Base-by-base conservation (phyloP, 139 green algal genomes). In the Coelastrella sp. region DNA sequence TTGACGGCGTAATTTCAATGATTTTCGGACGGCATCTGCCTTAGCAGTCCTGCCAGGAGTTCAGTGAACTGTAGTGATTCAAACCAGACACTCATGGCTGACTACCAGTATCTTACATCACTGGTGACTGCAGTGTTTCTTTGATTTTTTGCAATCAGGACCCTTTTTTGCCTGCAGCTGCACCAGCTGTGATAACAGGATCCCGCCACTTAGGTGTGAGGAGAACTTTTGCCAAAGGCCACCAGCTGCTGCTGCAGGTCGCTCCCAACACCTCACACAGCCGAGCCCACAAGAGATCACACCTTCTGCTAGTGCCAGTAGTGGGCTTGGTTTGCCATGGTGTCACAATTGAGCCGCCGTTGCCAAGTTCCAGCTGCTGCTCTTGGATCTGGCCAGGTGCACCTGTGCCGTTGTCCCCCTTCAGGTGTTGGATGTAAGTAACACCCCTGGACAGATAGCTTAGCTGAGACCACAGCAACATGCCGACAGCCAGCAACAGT, bases 381-480 rank as follows among this genome's bases (percentile, higher is more conserved):
- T 27, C 8, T 65, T 22, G 8, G 22, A 60, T 20, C 7, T 56
- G n/a, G 8, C 81, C 81, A 8, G 56, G 17, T 59, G 76, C 35
- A 72, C 63, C 63, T 72, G 12, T 17, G 20, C 74, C 24, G 19
- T 19, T 35, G 3, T 61, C 6, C 22, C 57, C 75, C 65, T 75
- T 85, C 3, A 91, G 78, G n/a, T 70, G 15, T 17, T 86, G 56
- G 1, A 91, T 49, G 20, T 91, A 91, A 14, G 78, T 82, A 17
- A 82, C 65, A 11, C 87, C 87, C 27, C 19, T 25, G 1, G 24
- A 65, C 35, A 91, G 19, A 78, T 87, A 91, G 17, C 35, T 17
- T 27, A 91, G 49, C 87, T 91, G 87, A 10, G 63, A 70, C 7
- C 56, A 61, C 17, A 93, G 88, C 84, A 93, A 76, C 17, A 78